Conservation (phyloP, 2,329 filamentous ascomycete genomes). For the Cordyceps cicadae region DNA sequence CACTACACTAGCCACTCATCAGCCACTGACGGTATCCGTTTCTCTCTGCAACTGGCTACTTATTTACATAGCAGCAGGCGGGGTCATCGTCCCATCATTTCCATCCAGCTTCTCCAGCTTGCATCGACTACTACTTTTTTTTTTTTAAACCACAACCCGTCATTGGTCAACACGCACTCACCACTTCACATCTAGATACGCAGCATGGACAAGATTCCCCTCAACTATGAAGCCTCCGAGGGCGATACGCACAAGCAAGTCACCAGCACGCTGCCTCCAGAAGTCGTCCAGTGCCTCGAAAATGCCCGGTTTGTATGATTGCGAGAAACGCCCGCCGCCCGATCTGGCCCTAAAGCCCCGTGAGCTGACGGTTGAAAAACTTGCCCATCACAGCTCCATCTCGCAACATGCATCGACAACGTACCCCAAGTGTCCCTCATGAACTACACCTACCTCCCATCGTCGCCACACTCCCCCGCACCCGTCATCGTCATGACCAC, state of each 20-base stretch:
- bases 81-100: slow-evolving; percentile 1
- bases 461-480: slow-evolving; percentile 56
- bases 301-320: slow-evolving; percentile 79
- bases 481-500: slow-evolving; percentile 96
- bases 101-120: not conserved
- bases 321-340: slow-evolving; percentile 22
- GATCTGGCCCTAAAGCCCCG: not conserved
- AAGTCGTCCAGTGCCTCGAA: slow-evolving; percentile 84
- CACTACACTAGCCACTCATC: not conserved
- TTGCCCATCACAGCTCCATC: slow-evolving; percentile 63
- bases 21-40: not conserved
- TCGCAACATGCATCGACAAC: slow-evolving; percentile 80
- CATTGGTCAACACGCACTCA: slow-evolving; percentile 1
- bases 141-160: not conserved
- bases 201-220: slow-evolving; percentile 55
- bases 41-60: not conserved
- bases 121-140: not conserved
- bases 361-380: not conserved
- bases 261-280: slow-evolving; percentile 63
- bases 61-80: not conserved
- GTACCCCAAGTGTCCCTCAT: slow-evolving; percentile 90
- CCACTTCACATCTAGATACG: not conserved
- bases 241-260: slow-evolving; percentile 63
- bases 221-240: slow-evolving; percentile 68
- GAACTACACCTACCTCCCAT: slow-evolving; percentile 96